Conservation (phyloP, 2,329 filamentous ascomycete genomes). For the Paraphoma chrysanthemicola region DNA sequence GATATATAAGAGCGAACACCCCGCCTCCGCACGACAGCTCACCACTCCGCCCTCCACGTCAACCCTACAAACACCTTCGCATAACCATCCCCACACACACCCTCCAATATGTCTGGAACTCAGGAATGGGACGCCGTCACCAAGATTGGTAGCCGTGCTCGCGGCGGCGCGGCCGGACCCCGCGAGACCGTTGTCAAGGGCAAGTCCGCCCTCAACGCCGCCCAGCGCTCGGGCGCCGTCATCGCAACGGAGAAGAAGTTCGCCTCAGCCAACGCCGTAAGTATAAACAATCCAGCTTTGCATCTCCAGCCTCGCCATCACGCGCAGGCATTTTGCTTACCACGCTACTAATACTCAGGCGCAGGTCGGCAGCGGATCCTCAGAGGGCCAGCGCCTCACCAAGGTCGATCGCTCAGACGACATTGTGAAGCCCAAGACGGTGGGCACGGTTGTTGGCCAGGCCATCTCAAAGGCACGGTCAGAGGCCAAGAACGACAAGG, state of each 20-base stretch:
- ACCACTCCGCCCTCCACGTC: constrained; percentile 13
- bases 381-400: constrained; percentile 91
- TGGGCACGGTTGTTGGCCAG: constrained; percentile 77
- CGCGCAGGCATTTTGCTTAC: not conserved
- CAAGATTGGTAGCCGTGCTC: constrained; percentile 90
- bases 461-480: constrained; percentile 82
- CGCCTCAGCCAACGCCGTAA: constrained; percentile 77
- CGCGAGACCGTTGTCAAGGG: constrained; percentile 91
- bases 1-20: constrained; percentile 12
- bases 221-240: constrained; percentile 78
- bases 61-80: constrained; percentile 5
- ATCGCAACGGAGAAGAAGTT: constrained; percentile 93
- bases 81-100: constrained; percentile 7
- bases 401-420: constrained; percentile 98
- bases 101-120: constrained; percentile 61
- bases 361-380: constrained; percentile 41
- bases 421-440: constrained; percentile 94
- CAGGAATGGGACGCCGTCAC: constrained; percentile 86
- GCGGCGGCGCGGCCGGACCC: constrained; percentile 68
- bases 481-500: constrained; percentile 80
- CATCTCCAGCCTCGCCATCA: not conserved
- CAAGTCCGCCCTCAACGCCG: constrained; percentile 85
- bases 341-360: not conserved
- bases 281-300: constrained; percentile 44
- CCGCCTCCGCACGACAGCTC: constrained; percentile 13